Conservation (phyloP, 495 filamentous ascomycete species). For the Hyaloscypha hepaticicola region DNA sequence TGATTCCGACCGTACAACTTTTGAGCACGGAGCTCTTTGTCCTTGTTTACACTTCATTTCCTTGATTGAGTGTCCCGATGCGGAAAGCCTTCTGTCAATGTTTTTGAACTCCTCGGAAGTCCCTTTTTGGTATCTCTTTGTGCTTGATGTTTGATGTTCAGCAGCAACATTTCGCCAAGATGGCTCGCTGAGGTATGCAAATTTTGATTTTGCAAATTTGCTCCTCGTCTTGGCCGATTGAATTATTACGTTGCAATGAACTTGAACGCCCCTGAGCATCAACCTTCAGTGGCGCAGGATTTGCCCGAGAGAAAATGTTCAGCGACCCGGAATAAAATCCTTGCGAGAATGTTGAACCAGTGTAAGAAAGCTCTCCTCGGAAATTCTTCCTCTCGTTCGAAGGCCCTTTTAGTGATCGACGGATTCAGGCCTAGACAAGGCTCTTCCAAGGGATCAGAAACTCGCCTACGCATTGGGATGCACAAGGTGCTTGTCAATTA, state of each 20-base stretch:
- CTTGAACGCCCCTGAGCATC: constrained; percentile 18
- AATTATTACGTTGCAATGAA: constrained; percentile 3
- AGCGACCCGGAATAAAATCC: constrained; percentile 1
- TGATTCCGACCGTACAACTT: too few species aligned
- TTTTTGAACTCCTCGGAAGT: too few species aligned
- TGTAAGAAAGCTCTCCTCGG: constrained; percentile 3
- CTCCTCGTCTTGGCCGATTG: background rate
- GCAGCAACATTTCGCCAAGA: background rate
- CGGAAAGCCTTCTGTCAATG: too few species aligned
- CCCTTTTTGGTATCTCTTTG: too few species aligned
- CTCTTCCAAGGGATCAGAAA: too few species aligned
- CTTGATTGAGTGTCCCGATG: too few species aligned
- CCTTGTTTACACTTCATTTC: too few species aligned
- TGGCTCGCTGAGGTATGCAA: background rate
- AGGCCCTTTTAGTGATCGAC: too few species aligned
- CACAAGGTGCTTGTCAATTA: background rate
- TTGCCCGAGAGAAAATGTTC: background rate
- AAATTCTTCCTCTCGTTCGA: too few species aligned
- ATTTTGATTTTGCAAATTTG: background rate
- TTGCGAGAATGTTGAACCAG: background rate
- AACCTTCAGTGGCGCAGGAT: constrained; percentile 1
- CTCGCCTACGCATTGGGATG: too few species aligned
- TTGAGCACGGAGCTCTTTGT: too few species aligned
- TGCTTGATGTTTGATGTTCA: background rate
- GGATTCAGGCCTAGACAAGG: too few species aligned